These are phyloP conservation scores for Ophiostoma fasciatum DNA, from an alignment of 2,329 filamentous ascomycete species.

Conservation along the genomic window DNA sequence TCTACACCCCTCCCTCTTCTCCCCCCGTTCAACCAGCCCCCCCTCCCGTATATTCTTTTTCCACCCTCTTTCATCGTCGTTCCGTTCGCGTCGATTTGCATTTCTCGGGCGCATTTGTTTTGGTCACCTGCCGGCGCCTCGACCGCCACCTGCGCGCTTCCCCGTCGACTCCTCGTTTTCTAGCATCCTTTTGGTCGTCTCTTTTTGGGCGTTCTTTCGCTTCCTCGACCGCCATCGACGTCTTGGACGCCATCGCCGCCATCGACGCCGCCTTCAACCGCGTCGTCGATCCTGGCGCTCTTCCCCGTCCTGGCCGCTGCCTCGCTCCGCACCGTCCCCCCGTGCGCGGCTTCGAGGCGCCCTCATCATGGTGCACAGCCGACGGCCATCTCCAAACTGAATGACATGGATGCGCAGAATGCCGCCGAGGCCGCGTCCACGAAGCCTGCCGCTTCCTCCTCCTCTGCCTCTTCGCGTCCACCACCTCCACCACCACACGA, in stretches of 20 bases:
- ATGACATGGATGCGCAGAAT: slow-evolving; percentile 57
- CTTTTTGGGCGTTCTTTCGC: not conserved
- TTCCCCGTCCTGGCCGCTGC: not conserved
- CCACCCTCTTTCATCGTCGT: slow-evolving; percentile 1
- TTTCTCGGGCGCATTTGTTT: not conserved
- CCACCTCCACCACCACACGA: no score
- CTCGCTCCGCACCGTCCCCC: not conserved
- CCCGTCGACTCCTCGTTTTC: not conserved
- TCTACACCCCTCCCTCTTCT: not conserved
- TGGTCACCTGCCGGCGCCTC: no score
- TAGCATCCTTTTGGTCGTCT: not conserved
- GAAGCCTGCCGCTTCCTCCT: slow-evolving; percentile 41
- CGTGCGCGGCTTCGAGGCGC: slow-evolving; percentile 23
- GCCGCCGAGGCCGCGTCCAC: slow-evolving; percentile 46
- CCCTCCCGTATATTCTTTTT: not conserved
- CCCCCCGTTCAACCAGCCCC: not conserved
- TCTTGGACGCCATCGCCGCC: not conserved
- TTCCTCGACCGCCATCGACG: not conserved
- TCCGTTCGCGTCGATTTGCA: not conserved
- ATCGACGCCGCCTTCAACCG: no score
- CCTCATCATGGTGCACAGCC: slow-evolving; percentile 47
- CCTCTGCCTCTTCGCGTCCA: slow-evolving; percentile 16
- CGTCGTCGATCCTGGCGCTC: not conserved
- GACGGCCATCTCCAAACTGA: slow-evolving; percentile 36
- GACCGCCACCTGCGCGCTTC: no score